phyloP scores from a whole-genome alignment of 2,329 filamentous ascomycete species.

The Fusarium sp. region DNA sequence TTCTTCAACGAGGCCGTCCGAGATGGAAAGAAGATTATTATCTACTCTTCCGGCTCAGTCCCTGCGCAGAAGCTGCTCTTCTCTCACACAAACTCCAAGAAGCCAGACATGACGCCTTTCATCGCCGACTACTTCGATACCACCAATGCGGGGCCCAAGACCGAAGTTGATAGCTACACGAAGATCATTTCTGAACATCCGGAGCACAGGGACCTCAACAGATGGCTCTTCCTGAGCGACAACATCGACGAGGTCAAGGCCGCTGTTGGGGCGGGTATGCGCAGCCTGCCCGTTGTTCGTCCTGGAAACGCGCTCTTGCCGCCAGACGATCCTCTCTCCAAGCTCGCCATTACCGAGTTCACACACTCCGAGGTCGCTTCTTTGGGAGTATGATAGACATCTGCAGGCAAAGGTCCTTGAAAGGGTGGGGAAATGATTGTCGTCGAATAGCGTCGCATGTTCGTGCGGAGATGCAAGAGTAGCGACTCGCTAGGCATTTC shows the following conservation, averaged over 20 bases:
- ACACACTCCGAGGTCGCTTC: conserved; percentile 42
- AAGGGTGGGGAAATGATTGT: conserved; percentile 37
- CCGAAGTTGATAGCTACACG: conserved; percentile 73
- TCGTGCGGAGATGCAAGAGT: conserved; percentile 43
- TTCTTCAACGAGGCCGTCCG: conserved; percentile 70
- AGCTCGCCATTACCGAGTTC: conserved; percentile 54
- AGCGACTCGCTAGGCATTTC: conserved; percentile 45
- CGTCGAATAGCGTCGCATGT: conserved; percentile 40
- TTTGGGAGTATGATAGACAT: conserved; percentile 36
- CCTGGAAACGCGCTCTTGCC: conserved; percentile 77
- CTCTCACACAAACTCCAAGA: conserved; percentile 70
- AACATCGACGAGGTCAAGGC: conserved; percentile 78
- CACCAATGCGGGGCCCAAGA: conserved; percentile 82
- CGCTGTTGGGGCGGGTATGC: conserved; percentile 72
- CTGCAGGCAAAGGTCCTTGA: conserved; percentile 38
- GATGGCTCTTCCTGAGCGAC: conserved; percentile 85
- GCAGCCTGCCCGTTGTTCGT: conserved; percentile 71
- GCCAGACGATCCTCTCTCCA: conserved; percentile 57
- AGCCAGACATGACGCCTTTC: conserved; percentile 69
- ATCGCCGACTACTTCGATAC: conserved; percentile 82
- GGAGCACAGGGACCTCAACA: conserved; percentile 57
- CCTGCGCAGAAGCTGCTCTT: conserved; percentile 86
- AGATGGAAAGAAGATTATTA: conserved; percentile 71
- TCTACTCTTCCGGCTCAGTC: conserved; percentile 86
- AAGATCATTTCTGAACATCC: conserved; percentile 66